Conservation (phyloP, 257 asterid species). For the Fraxinus excelsior region DNA sequence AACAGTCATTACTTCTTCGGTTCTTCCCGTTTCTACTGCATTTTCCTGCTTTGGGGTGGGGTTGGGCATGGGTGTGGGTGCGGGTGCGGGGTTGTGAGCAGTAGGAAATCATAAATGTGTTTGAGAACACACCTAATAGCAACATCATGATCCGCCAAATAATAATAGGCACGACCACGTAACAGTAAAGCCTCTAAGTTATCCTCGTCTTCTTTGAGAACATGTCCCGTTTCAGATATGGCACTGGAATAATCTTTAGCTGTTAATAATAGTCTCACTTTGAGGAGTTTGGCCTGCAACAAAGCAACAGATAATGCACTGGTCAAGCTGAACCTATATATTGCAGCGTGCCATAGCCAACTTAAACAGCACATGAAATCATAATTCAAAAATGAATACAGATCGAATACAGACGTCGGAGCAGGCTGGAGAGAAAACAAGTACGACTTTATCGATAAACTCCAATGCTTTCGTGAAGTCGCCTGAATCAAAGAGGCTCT, state of each 20-base stretch:
- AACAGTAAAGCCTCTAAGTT: slow-evolving; percentile 79
- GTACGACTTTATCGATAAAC: slow-evolving; percentile 74
- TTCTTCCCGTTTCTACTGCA: slow-evolving; percentile 3
- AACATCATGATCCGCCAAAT: slow-evolving; percentile 92
- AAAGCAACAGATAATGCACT: slow-evolving; percentile 20
- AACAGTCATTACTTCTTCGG: neutral
- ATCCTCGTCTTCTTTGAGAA: slow-evolving; percentile 86
- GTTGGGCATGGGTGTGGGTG: no score
- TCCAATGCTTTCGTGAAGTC: slow-evolving; percentile 72
- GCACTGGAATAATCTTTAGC: slow-evolving; percentile 74
- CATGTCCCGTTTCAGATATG: slow-evolving; percentile 77
- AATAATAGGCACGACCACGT: slow-evolving; percentile 92
- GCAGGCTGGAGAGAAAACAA: slow-evolving; percentile 92
- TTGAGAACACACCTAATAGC: slow-evolving; percentile 57
- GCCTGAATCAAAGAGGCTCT: slow-evolving; percentile 62
- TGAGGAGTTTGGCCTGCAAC: slow-evolving; percentile 80
- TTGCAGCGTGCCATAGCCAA: neutral
- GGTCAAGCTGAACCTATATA: neutral
- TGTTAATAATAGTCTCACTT: slow-evolving; percentile 64
- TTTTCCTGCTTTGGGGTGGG: neutral
- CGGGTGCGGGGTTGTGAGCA: slow-evolving; percentile 5
- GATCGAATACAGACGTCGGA: slow-evolving; percentile 51
- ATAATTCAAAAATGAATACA: neutral
- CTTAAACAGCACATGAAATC: neutral
- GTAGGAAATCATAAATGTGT: slow-evolving; percentile 3